A percentile compares a stretch with the other conserved stretches of the same genome.
Conservation (phyloP, 1,284 basidiomycete species). For the Porogramme epimiltina region DNA sequence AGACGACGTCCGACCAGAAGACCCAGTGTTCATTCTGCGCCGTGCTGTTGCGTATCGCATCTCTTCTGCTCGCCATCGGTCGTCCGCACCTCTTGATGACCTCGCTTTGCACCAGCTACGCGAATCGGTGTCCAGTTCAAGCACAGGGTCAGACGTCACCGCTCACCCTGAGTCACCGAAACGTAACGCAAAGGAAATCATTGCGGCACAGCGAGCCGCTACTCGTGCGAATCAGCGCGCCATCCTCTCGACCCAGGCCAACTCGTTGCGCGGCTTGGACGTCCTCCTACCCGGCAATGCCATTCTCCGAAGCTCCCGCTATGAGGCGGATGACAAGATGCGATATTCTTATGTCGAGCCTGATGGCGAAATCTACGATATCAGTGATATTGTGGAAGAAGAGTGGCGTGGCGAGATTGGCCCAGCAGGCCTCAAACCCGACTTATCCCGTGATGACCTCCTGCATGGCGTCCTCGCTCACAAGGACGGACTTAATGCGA, state of each 20-base stretch:
- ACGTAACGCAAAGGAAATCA: slow-evolving; percentile 77
- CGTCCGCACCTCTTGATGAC: slow-evolving; percentile 76
- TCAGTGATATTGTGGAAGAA: slow-evolving; percentile 89
- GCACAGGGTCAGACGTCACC: slow-evolving; percentile 44
- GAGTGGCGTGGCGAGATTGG: slow-evolving; percentile 64
- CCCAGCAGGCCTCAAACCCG: slow-evolving; percentile 29
- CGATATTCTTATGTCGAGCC: slow-evolving; percentile 91
- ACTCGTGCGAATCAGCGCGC: slow-evolving; percentile 85
- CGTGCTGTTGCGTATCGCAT: slow-evolving; percentile 73
- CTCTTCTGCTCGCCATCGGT: slow-evolving; percentile 63
- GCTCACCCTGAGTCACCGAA: slow-evolving; percentile 34
- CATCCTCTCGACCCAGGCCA: slow-evolving; percentile 81
- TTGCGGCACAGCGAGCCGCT: slow-evolving; percentile 88
- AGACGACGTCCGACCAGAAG: slow-evolving; percentile 79
- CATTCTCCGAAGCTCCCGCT: slow-evolving; percentile 82
- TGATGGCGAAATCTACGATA: slow-evolving; percentile 87
- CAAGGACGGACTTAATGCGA: slow-evolving; percentile 66
- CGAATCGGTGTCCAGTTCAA: slow-evolving; percentile 58
- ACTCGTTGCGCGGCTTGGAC: slow-evolving; percentile 85
- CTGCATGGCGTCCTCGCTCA: slow-evolving; percentile 63
- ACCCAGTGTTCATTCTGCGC: slow-evolving; percentile 89
- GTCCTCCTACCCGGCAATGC: slow-evolving; percentile 82
- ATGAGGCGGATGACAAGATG: slow-evolving; percentile 69
- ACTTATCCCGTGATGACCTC: slow-evolving; percentile 54
- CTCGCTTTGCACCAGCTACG: slow-evolving; percentile 70